Percentiles rank a stretch among this genome's conserved stretches.
phyloP scores from a whole-genome alignment of 2,329 filamentous ascomycete species.

The Exophiala dermatitidis region DNA sequence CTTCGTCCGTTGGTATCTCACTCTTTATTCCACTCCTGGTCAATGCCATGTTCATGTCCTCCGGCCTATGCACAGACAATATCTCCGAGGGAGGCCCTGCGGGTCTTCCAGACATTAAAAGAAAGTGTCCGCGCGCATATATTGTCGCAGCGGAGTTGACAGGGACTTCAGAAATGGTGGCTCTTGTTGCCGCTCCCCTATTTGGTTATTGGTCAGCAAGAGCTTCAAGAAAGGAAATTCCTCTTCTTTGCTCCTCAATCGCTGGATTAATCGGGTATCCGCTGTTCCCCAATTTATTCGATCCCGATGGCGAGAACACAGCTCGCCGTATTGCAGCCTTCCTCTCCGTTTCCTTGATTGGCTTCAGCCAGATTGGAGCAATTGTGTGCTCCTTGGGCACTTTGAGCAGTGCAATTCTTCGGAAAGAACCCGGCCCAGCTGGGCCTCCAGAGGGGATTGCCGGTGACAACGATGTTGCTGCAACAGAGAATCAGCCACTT shows the following conservation, averaged over 20 bases:
- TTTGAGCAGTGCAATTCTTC: conserved; percentile 70
- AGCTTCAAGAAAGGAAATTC: conserved; percentile 60
- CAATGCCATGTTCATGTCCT: conserved; percentile 79
- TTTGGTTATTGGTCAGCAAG: conserved; percentile 81
- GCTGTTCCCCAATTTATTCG: conserved; percentile 66
- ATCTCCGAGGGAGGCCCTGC: conserved; percentile 31
- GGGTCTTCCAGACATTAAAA: conserved; percentile 59
- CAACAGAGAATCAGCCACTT: conserved; percentile 6
- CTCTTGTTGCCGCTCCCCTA: conserved; percentile 72
- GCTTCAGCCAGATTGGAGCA: conserved; percentile 88
- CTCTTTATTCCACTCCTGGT: conserved; percentile 90
- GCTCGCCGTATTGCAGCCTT: conserved; percentile 65
- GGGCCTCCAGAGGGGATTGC: not conserved
- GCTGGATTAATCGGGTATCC: conserved; percentile 73
- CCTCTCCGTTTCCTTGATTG: conserved; percentile 69
- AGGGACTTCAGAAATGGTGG: conserved; percentile 79
- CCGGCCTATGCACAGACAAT: conserved; percentile 64
- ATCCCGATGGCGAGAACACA: conserved; percentile 65
- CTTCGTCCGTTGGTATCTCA: conserved; percentile 89
- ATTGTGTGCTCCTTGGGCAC: conserved; percentile 94
- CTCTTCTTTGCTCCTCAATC: conserved; percentile 63
- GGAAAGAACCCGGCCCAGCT: conserved; percentile 30
- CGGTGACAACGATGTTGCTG: not conserved
- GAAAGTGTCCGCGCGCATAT: conserved; percentile 79
- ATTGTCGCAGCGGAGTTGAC: conserved; percentile 79